Evolutionary conservation across 1,284 basidiomycete genomes (phyloP).

Genomic region (Fomitopsis pinicola): DNA sequence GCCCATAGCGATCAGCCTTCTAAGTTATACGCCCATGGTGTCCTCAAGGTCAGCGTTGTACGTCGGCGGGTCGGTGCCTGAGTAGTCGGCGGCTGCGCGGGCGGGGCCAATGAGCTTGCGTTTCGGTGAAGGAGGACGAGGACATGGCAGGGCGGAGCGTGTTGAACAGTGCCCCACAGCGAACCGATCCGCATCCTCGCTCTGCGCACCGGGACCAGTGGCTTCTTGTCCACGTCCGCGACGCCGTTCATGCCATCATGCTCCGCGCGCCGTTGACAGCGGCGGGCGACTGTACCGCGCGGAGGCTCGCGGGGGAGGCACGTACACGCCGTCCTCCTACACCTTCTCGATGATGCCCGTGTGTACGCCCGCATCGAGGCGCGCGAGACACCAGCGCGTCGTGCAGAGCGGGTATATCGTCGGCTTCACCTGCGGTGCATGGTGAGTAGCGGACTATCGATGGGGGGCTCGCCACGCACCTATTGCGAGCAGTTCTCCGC

Average conservation of each 20-base stretch:
- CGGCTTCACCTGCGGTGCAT: conserved; percentile 19
- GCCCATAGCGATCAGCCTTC: too few species aligned
- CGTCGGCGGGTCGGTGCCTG: too few species aligned
- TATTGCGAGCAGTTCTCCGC: too few species aligned
- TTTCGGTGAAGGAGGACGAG: too few species aligned
- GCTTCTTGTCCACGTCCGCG: conserved; percentile 12
- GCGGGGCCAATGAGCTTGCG: too few species aligned
- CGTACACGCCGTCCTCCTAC: conserved; percentile 68
- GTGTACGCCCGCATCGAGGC: conserved; percentile 86
- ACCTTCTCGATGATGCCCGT: conserved; percentile 78
- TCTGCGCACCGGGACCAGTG: conserved; percentile 26
- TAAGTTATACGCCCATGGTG: too few species aligned
- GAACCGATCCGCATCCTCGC: conserved; percentile 28
- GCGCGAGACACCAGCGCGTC: conserved; percentile 72
- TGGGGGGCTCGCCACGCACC: too few species aligned
- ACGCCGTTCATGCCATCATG: conserved; percentile 13
- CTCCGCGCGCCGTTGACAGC: conserved; percentile 16
- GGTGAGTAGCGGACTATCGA: too few species aligned
- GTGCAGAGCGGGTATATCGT: conserved; percentile 68
- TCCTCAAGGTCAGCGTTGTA: too few species aligned
- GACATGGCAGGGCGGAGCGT: too few species aligned
- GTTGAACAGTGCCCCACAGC: conserved; percentile 33
- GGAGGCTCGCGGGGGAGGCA: conserved; percentile 26
- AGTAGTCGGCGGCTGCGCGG: too few species aligned
- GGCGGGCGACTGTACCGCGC: conserved; percentile 13